These are phyloP conservation scores for Guyanaporus albipodus DNA, from an alignment of 768 basidiomycete genomes.

Conservation along the genomic window DNA sequence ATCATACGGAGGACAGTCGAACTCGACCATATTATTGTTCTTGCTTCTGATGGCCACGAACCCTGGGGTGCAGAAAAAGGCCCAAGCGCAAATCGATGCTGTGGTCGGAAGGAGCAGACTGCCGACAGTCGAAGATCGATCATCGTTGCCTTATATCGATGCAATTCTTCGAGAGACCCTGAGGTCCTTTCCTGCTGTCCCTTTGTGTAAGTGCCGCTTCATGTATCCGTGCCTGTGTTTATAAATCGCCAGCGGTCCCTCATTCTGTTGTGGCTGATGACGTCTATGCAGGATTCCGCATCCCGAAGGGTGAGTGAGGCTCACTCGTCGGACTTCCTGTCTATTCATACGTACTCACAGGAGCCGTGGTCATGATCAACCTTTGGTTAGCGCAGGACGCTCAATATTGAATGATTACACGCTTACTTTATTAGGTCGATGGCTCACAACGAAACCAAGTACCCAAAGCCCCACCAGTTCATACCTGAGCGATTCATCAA, in stretches of 20 bases:
- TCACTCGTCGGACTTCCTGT: not conserved
- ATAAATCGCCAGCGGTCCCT: slow-evolving; percentile 23
- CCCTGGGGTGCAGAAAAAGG: slow-evolving; percentile 9
- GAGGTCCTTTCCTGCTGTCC: slow-evolving; percentile 2
- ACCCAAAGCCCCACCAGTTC: slow-evolving; percentile 35
- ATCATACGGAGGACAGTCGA: slow-evolving; percentile 19
- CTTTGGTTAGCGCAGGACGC: slow-evolving; percentile 2
- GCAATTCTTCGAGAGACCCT: slow-evolving; percentile 13
- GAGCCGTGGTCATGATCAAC: slow-evolving; percentile 8
- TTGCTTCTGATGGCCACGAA: slow-evolving; percentile 17
- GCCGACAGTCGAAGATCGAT: slow-evolving; percentile 7
- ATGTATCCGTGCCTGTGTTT: not conserved
- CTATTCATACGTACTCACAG: no score
- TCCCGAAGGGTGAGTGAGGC: slow-evolving; percentile 37
- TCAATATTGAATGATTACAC: not conserved
- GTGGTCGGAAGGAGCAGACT: slow-evolving; percentile 5
- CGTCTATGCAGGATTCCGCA: slow-evolving; percentile 42
- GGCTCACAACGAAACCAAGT: slow-evolving; percentile 26
- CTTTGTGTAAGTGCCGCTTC: slow-evolving; percentile 9
- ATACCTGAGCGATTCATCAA: slow-evolving; percentile 40
- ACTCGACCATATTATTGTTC: slow-evolving; percentile 23
- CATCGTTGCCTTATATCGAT: slow-evolving; percentile 11
- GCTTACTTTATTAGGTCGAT: slow-evolving; percentile 10
- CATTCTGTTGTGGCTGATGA: slow-evolving; percentile 39
- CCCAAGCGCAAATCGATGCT: slow-evolving; percentile 10